These are phyloP conservation scores for Aspergillus ostianus DNA, from an alignment of 495 filamentous ascomycete species.

Conservation along the genomic window DNA sequence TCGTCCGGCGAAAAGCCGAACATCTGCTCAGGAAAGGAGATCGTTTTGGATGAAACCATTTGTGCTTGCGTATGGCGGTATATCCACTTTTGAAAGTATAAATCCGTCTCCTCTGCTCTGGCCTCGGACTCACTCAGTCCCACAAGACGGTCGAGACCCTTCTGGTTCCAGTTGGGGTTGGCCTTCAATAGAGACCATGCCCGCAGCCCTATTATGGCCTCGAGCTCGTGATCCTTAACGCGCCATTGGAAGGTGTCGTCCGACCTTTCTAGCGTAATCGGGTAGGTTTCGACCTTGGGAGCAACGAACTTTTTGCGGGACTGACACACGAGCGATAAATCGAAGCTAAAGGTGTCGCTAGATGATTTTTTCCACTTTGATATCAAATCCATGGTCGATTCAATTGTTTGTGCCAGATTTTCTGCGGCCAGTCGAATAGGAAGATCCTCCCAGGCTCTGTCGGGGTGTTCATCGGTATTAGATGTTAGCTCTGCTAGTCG, in stretches of 20 bases:
- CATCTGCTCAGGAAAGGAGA: slow-evolving; percentile 18
- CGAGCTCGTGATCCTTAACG: slow-evolving; percentile 26
- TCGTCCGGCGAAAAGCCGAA: slow-evolving; percentile 25
- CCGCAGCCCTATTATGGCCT: slow-evolving; percentile 38
- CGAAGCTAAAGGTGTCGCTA: slow-evolving; percentile 15
- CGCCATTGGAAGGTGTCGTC: slow-evolving; percentile 31
- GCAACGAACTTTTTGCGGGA: not conserved
- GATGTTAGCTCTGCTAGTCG: slow-evolving; percentile 31
- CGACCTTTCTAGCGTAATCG: slow-evolving; percentile 21
- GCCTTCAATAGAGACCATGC: slow-evolving; percentile 33
- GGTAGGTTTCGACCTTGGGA: slow-evolving; percentile 15
- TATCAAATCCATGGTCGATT: slow-evolving; percentile 33
- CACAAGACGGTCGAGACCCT: slow-evolving; percentile 26
- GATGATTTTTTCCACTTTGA: slow-evolving; percentile 25
- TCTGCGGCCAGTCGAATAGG: slow-evolving; percentile 29
- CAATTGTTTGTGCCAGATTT: slow-evolving; percentile 28
- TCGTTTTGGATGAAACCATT: slow-evolving; percentile 23
- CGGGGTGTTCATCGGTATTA: slow-evolving; percentile 4
- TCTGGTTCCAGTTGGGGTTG: slow-evolving; percentile 13
- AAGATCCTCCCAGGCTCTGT: slow-evolving; percentile 32
- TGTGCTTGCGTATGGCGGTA: slow-evolving; percentile 29
- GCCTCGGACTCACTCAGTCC: slow-evolving; percentile 27
- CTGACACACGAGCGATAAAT: slow-evolving; percentile 24
- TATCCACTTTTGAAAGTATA: slow-evolving; percentile 43
- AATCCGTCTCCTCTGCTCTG: slow-evolving; percentile 21